These are phyloP conservation scores for Cladobotryum mycophilum DNA, from an alignment of 2,329 filamentous ascomycete genomes.

Conservation along the genomic window DNA sequence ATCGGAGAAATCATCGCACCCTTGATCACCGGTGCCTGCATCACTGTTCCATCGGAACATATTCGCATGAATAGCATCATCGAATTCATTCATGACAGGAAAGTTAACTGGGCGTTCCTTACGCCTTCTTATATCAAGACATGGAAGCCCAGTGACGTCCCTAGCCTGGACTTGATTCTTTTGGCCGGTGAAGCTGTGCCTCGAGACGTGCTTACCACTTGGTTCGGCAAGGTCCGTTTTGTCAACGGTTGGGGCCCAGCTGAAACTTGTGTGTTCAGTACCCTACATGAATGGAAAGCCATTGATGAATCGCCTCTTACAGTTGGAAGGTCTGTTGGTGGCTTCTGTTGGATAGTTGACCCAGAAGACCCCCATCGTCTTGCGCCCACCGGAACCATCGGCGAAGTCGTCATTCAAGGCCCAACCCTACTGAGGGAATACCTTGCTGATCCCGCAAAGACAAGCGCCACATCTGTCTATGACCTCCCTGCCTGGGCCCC, in stretches of 20 bases:
- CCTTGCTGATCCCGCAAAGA: background rate
- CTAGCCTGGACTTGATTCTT: background rate
- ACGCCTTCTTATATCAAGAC: background rate
- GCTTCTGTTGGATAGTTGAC: constrained; percentile 9
- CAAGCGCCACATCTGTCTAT: background rate
- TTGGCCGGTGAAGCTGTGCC: constrained; percentile 3
- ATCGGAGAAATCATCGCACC: constrained; percentile 9
- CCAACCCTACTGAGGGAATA: constrained; percentile 1
- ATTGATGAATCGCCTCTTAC: background rate
- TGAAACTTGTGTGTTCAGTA: background rate
- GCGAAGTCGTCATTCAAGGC: constrained; percentile 6
- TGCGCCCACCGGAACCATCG: constrained; percentile 1
- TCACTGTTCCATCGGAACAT: constrained; percentile 14
- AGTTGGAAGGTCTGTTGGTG: background rate
- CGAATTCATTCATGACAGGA: background rate
- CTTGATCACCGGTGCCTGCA: constrained; percentile 2
- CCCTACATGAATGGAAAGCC: background rate
- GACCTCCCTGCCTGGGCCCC: constrained; percentile 1
- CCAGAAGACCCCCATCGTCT: background rate
- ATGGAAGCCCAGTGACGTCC: background rate
- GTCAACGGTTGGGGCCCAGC: constrained; percentile 7
- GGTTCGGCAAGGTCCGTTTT: constrained; percentile 3
- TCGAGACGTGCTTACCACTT: constrained; percentile 5
- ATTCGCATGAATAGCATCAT: constrained; percentile 4
- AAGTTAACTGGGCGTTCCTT: background rate